A percentile compares a stretch with the other conserved stretches of the same genome.
These are phyloP conservation scores for Coemansia sp. DNA, from an alignment of 192 early-diverging fungal species.

Conservation along the genomic window DNA sequence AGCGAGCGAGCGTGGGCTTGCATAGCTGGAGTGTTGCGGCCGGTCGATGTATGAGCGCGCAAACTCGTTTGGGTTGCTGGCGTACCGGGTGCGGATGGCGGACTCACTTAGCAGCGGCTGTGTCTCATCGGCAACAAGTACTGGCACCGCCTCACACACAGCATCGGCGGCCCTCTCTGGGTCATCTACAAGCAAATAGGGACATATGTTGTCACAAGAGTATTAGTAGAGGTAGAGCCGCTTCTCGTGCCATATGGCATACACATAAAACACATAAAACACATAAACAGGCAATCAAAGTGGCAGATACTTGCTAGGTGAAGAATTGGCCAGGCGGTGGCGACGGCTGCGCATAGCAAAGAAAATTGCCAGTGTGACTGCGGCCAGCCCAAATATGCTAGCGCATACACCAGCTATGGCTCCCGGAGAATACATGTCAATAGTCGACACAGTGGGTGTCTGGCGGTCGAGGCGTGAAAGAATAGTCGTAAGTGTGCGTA, in stretches of 20 bases:
- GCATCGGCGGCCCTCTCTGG: not conserved
- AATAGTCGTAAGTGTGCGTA: slow-evolving; percentile 1
- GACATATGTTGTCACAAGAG: not conserved
- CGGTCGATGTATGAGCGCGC: slow-evolving; percentile 46
- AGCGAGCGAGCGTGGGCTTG: slow-evolving; percentile 13
- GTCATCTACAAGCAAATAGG: slow-evolving; percentile 1
- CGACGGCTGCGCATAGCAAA: slow-evolving; percentile 17
- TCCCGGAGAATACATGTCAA: slow-evolving; percentile 14
- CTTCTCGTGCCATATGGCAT: not conserved
- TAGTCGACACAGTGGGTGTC: not conserved
- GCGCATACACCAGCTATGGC: slow-evolving; percentile 21
- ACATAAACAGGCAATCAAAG: not conserved
- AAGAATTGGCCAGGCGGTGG: slow-evolving; percentile 11
- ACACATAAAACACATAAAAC: not conserved
- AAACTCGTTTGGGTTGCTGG: slow-evolving; percentile 42
- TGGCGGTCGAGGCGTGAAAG: not conserved
- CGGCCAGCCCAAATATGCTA: slow-evolving; percentile 19
- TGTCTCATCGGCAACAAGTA: slow-evolving; percentile 19
- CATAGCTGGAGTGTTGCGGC: slow-evolving; percentile 11
- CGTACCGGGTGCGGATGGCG: slow-evolving; percentile 48
- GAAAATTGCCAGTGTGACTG: not conserved
- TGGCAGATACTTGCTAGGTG: slow-evolving; percentile 19
- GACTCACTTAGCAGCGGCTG: slow-evolving; percentile 51
- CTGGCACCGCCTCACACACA: not conserved
- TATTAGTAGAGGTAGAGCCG: not conserved